Base-by-base conservation (phyloP, 2,329 filamentous ascomycete genomes). In the Penicillium decumbens region DNA sequence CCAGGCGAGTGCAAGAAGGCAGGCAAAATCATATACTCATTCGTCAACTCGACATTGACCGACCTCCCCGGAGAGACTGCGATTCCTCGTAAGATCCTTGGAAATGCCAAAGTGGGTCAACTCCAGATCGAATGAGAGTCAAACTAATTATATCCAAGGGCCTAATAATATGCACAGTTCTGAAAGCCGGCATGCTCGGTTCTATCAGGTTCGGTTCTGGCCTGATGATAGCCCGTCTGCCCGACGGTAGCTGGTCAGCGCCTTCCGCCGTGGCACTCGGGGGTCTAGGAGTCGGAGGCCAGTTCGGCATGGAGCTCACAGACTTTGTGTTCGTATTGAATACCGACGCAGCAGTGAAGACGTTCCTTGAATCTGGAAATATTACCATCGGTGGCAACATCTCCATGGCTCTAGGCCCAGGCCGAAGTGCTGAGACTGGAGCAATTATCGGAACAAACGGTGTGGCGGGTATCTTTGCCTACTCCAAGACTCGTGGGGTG, bases 251-350 rank as follows among this genome's bases (percentile, higher is more conserved):
- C 32, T 77, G 74, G 74, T 75, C 74, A 5, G 71, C 72, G 1
- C 74, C 74, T 1, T 75, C 72, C 1, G 74, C 74, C 6, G 69
- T 77, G 25, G 68, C 66, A 12, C 72, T 69, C 1, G 67, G 63
- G 3, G 74, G 74, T 9, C 63, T 68, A 18, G 74, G 74, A 2
- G 70, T 73, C 45, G 74, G 74, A 23, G 72, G 72, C 24, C 72
- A 74, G 50, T 67, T 74, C 29, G 74, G 74, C 1, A 68, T 75
- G 50, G 74, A 77, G 54, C 58, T 76, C 23, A 76, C 74, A 9
- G 73, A 77, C 58, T 97, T 97, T 66, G 93, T 98, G 66, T 96
- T 97, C 73, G 95, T 97, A 54, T 83, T 98, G 56, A 97, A 96
- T 73, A 91, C 96, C 63, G 76, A 83, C 30, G 81, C 77, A 51